These are phyloP conservation scores for Mychonastes homosphaera DNA, from an alignment of 139 green algal species.

Conservation along the genomic window DNA sequence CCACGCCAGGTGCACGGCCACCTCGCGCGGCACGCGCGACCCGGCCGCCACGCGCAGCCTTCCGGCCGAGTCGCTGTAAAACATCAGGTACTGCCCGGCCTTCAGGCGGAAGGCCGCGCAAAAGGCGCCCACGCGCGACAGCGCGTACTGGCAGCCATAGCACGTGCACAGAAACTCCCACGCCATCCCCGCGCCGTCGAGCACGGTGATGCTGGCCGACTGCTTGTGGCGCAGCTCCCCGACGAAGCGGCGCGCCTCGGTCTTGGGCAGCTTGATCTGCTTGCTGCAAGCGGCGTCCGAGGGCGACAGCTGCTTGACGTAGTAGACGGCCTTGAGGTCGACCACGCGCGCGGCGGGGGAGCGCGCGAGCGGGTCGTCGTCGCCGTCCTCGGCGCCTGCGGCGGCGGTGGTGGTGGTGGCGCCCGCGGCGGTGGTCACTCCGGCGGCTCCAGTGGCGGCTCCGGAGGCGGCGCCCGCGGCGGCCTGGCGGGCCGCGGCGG, in stretches of 20 bases:
- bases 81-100: conserved; percentile 6
- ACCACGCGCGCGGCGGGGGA: too few relatives aligned
- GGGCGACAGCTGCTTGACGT: conserved; percentile 22
- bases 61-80: conserved; percentile 12
- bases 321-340: background rate
- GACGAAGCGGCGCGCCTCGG: conserved; percentile 15
- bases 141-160: conserved; percentile 19
- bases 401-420: too few relatives aligned
- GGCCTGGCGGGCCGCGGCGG: too few relatives aligned
- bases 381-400: too few relatives aligned
- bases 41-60: too few relatives aligned
- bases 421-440: too few relatives aligned
- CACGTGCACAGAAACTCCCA: conserved; percentile 25
- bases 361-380: too few relatives aligned
- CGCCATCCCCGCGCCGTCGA: conserved; percentile 10
- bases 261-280: conserved; percentile 22
- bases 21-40: too few relatives aligned
- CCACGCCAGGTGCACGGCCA: too few relatives aligned
- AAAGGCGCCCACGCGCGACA: conserved; percentile 17
- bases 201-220: background rate
- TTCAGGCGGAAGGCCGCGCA: conserved; percentile 7
- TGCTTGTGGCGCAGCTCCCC: conserved; percentile 23
- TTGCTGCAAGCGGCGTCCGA: conserved; percentile 17
- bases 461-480: too few relatives aligned
- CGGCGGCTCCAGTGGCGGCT: too few relatives aligned